Evolutionary conservation across 129 eudicot species (phyloP).

Genomic region (Helianthus annuus): HanXRQr2.0-SUNRISE NC_035444.2:81788745-81789244

Average conservation of each 20-base stretch:
- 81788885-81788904: conserved; percentile 30
- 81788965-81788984: conserved; percentile 60
- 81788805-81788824: conserved; percentile 44
- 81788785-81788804: conserved; percentile 53
- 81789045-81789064: conserved; percentile 59
- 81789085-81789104: conserved; percentile 47
- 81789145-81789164: conserved; percentile 40
- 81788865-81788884: conserved; percentile 9
- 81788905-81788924: conserved; percentile 48
- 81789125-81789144: conserved; percentile 53
- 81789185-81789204: conserved; percentile 54
- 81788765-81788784: conserved; percentile 29
- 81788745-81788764: conserved; percentile 43
- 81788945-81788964: conserved; percentile 47
- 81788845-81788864: conserved; percentile 38
- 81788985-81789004: conserved; percentile 53
- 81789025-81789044: conserved; percentile 52
- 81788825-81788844: conserved; percentile 39
- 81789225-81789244: conserved; percentile 53
- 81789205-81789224: conserved; percentile 42
- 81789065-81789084: conserved; percentile 45
- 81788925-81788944: conserved; percentile 40
- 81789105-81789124: conserved; percentile 56
- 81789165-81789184: conserved; percentile 43
- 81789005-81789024: conserved; percentile 56